Conservation (phyloP, 1,284 basidiomycete genomes). For the Rhodotorula mucilaginosa region DNA sequence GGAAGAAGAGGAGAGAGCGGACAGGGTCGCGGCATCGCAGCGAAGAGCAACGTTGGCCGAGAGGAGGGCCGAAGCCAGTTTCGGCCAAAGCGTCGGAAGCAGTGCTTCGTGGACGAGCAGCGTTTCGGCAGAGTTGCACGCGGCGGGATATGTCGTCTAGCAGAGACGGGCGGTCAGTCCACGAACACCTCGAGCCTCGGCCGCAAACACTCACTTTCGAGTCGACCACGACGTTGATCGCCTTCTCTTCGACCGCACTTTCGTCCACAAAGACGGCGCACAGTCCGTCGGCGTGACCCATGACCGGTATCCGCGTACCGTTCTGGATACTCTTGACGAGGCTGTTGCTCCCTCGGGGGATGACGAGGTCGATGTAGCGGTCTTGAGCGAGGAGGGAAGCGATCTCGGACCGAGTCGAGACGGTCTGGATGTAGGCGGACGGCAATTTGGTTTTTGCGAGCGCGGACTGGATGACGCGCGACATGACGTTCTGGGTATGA, state of each 20-base stretch:
- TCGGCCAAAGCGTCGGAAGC: conserved; percentile 71
- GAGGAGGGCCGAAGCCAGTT: conserved; percentile 71
- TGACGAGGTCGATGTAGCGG: conserved; percentile 91
- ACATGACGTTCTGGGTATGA: conserved; percentile 70
- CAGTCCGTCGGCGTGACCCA: conserved; percentile 97
- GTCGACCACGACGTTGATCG: conserved; percentile 77
- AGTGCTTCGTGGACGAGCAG: conserved; percentile 76
- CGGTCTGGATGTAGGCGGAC: conserved; percentile 78
- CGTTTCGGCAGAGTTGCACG: conserved; percentile 92
- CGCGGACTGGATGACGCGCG: conserved; percentile 74
- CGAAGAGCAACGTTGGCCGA: conserved; percentile 69
- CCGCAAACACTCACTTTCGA: conserved; percentile 67
- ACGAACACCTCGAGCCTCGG: neutral
- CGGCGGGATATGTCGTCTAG: conserved; percentile 90
- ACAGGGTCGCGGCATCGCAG: conserved; percentile 68
- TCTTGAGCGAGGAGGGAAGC: conserved; percentile 81
- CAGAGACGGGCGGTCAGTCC: neutral
- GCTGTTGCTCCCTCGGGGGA: conserved; percentile 89
- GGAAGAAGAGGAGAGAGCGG: conserved; percentile 50
- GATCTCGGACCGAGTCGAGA: conserved; percentile 90
- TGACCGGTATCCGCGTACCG: conserved; percentile 88
- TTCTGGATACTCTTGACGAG: conserved; percentile 87
- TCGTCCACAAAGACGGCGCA: conserved; percentile 88
- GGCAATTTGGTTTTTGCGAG: conserved; percentile 70
- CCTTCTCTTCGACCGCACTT: conserved; percentile 72